phyloP scores from a whole-genome alignment of 1,139 yeast species.

The Saccharomyces hybrid region DNA sequence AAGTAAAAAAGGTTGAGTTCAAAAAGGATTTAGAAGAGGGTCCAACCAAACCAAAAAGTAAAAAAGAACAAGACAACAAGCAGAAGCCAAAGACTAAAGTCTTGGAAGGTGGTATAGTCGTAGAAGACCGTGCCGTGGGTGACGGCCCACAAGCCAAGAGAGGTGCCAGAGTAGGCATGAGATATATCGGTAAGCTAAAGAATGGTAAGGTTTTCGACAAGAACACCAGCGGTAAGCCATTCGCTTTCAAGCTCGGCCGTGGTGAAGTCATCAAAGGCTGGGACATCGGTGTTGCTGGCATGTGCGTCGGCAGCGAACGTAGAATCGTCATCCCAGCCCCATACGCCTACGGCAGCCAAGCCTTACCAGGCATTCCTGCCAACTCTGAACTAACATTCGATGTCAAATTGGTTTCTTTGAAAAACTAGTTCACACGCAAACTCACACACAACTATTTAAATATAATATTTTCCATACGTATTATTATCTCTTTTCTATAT shows the following conservation, averaged over 20 bases:
- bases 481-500: background rate
- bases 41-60: constrained; percentile 52
- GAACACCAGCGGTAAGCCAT: constrained; percentile 96
- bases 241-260: constrained; percentile 80
- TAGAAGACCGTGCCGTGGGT: constrained; percentile 90
- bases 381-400: constrained; percentile 94
- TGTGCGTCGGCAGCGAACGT: constrained; percentile 99
- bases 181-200: constrained; percentile 95
- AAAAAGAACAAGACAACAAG: constrained; percentile 23
- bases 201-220: constrained; percentile 96
- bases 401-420: constrained; percentile 84
- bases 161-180: constrained; percentile 88
- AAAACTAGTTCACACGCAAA: constrained; percentile 29
- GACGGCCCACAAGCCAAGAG: constrained; percentile 81
- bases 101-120: constrained; percentile 83
- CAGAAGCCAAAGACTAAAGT: constrained; percentile 51
- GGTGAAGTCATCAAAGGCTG: constrained; percentile 99
- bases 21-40: constrained; percentile 89
- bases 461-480: background rate
- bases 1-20: constrained; percentile 74
- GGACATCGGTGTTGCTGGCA: constrained; percentile 97
- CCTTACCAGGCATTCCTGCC: constrained; percentile 94
- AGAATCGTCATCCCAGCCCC: constrained; percentile 93
- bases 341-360: constrained; percentile 92
- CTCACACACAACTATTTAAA: background rate